Percentiles rank a stretch among this genome's conserved stretches.
Evolutionary conservation across 2,329 filamentous ascomycete species (phyloP).

Genomic region (Sclerotinia glacialis): DNA sequence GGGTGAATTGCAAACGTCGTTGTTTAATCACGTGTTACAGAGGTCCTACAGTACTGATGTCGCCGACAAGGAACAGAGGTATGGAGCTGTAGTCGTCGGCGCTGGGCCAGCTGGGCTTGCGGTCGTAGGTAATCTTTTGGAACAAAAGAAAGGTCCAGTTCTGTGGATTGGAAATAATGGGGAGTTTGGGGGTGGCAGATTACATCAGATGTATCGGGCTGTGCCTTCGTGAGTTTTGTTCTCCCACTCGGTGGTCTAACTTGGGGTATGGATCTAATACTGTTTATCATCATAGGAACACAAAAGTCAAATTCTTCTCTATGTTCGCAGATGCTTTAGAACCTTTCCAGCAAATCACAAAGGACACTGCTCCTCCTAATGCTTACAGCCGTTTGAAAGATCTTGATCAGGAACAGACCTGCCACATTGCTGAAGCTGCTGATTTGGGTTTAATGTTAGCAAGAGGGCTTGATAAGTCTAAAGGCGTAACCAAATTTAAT

Average conservation of each 20-base stretch:
- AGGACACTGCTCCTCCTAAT: constrained; percentile 48
- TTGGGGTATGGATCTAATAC: not conserved
- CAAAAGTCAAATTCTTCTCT: constrained; percentile 58
- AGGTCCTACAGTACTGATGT: constrained; percentile 4
- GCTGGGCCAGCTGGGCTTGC: constrained; percentile 59
- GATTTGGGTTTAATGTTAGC: constrained; percentile 51
- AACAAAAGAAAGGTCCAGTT: constrained; percentile 50
- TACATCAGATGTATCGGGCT: constrained; percentile 56
- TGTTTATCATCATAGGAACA: constrained; percentile 47
- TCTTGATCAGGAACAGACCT: constrained; percentile 56
- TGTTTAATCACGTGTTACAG: not conserved
- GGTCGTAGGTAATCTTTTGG: constrained; percentile 59
- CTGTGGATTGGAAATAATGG: constrained; percentile 55
- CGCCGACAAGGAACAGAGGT: constrained; percentile 34
- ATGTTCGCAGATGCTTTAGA: constrained; percentile 53
- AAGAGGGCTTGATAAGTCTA: constrained; percentile 44
- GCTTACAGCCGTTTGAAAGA: constrained; percentile 52
- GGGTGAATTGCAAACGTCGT: constrained; percentile 1
- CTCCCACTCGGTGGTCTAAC: not conserved
- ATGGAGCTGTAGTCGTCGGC: constrained; percentile 56
- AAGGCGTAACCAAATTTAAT: constrained; percentile 42
- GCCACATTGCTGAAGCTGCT: constrained; percentile 55
- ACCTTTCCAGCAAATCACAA: constrained; percentile 52
- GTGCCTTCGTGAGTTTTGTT: constrained; percentile 47
- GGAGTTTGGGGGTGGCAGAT: constrained; percentile 51